A percentile compares a stretch with the other conserved stretches of the same genome.
These are phyloP conservation scores for Hypoxylon sp. DNA, from an alignment of 2,329 filamentous ascomycete species.

Conservation along the genomic window DNA sequence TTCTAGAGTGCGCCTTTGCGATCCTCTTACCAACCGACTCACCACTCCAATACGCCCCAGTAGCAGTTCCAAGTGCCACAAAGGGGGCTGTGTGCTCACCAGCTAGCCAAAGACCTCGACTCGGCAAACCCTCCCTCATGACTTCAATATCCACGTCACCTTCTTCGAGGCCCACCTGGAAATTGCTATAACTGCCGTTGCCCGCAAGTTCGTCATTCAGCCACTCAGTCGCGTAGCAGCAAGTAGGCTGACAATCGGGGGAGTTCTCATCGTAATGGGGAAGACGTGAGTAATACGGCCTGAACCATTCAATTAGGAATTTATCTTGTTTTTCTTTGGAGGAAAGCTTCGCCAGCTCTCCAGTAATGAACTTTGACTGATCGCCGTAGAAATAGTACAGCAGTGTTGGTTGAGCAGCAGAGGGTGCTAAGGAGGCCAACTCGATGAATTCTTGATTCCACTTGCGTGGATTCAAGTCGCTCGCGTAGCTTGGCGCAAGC, in stretches of 20 bases:
- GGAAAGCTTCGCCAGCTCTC: conserved; percentile 59
- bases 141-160: conserved; percentile 80
- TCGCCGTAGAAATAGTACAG: conserved; percentile 85
- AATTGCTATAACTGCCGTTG: conserved; percentile 87
- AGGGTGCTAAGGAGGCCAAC: conserved; percentile 74
- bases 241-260: conserved; percentile 73
- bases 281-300: conserved; percentile 82
- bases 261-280: conserved; percentile 73
- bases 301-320: conserved; percentile 76
- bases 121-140: conserved; percentile 74
- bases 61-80: conserved; percentile 88
- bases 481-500: conserved; percentile 78
- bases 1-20: conserved; percentile 66
- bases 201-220: conserved; percentile 83
- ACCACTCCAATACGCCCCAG: conserved; percentile 93
- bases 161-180: conserved; percentile 79
- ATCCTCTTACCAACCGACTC: conserved; percentile 81
- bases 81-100: conserved; percentile 94
- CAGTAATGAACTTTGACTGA: conserved; percentile 70
- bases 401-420: conserved; percentile 80
- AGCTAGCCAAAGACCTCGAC: conserved; percentile 84
- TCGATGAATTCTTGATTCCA: conserved; percentile 87
- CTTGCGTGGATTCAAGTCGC: conserved; percentile 70
- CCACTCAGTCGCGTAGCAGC: conserved; percentile 82
- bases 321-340: conserved; percentile 65